Percentiles rank a stretch among this genome's conserved stretches.
These are phyloP conservation scores for Talaromyces thailandensis DNA, from an alignment of 495 filamentous ascomycete genomes.

Conservation along the genomic window DNA sequence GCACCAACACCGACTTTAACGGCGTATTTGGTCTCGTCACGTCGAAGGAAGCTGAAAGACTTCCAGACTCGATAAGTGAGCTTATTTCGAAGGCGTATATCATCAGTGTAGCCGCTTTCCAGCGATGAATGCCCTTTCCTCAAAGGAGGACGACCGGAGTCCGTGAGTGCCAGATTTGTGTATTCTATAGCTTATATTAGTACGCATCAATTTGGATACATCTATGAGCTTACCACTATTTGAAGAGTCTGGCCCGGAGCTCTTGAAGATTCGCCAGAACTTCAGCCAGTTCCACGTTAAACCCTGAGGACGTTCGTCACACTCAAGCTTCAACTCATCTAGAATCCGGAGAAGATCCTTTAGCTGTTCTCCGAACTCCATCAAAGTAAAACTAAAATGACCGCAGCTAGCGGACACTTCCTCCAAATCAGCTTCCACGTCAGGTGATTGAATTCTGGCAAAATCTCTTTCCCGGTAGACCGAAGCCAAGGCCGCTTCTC, in stretches of 20 bases:
- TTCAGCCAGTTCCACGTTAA: constrained; percentile 81
- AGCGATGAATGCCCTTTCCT: constrained; percentile 10
- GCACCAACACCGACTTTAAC: constrained; percentile 90
- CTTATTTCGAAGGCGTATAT: constrained; percentile 6
- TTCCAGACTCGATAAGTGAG: constrained; percentile 50
- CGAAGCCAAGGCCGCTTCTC: constrained; percentile 62
- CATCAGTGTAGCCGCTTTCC: constrained; percentile 1
- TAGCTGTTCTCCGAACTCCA: constrained; percentile 86
- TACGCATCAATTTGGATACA: not conserved
- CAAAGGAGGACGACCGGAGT: constrained; percentile 7
- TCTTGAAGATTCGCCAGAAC: constrained; percentile 52
- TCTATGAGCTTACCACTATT: constrained; percentile 8
- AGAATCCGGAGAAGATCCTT: constrained; percentile 71
- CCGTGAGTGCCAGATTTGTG: constrained; percentile 9
- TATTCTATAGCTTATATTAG: constrained; percentile 1
- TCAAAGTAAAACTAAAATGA: constrained; percentile 83
- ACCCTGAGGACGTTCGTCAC: constrained; percentile 43
- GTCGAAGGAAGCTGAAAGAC: constrained; percentile 46
- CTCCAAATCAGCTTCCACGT: constrained; percentile 86
- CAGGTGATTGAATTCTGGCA: constrained; percentile 51
- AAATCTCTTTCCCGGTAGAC: constrained; percentile 73
- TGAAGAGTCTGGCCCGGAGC: not conserved
- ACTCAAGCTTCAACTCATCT: constrained; percentile 67
- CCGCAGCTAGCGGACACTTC: constrained; percentile 94
- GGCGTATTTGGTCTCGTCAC: constrained; percentile 68